Percentiles rank a stretch among this genome's conserved stretches.
These are phyloP conservation scores for Crithidia expoeki DNA, from an alignment of 208 protist species.

Conservation along the genomic window DNA sequence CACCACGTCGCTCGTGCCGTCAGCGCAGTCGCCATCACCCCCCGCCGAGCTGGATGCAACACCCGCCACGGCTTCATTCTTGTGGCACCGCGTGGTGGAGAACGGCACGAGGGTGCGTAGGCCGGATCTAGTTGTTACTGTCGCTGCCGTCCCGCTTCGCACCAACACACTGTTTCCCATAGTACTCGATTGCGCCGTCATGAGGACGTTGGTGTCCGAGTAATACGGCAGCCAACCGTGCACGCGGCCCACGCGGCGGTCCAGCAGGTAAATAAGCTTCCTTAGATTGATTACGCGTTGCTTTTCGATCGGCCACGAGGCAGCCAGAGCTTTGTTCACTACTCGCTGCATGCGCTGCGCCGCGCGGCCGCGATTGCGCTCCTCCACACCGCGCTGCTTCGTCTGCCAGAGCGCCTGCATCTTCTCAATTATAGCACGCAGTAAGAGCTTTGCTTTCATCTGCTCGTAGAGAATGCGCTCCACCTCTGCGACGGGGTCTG, in stretches of 20 bases:
- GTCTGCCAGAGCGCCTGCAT: constrained; percentile 75
- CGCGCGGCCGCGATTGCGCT: constrained; percentile 46
- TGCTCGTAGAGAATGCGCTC: constrained; percentile 76
- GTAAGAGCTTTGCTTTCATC: constrained; percentile 73
- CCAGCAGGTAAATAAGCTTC: constrained; percentile 78
- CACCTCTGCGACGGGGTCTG: constrained; percentile 52
- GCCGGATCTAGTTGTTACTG: not conserved
- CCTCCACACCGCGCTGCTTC: constrained; percentile 50
- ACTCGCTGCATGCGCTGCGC: constrained; percentile 38
- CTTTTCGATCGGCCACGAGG: constrained; percentile 71
- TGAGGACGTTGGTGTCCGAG: constrained; percentile 64
- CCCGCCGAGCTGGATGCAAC: too few species aligned
- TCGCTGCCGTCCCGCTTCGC: not conserved
- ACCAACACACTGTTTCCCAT: not conserved
- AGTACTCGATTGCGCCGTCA: not conserved
- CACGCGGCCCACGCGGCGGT: constrained; percentile 64
- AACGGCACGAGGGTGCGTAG: constrained; percentile 5
- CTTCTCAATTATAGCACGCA: constrained; percentile 69
- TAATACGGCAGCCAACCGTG: constrained; percentile 80
- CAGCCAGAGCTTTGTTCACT: constrained; percentile 27
- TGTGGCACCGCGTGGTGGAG: constrained; percentile 22
- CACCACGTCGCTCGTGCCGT: not conserved
- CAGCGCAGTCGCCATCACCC: constrained; percentile 6
- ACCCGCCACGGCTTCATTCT: not conserved
- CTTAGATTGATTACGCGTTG: constrained; percentile 71